Conservation (phyloP, 1,284 basidiomycete species). For the Papiliotrema terrestris region DNA sequence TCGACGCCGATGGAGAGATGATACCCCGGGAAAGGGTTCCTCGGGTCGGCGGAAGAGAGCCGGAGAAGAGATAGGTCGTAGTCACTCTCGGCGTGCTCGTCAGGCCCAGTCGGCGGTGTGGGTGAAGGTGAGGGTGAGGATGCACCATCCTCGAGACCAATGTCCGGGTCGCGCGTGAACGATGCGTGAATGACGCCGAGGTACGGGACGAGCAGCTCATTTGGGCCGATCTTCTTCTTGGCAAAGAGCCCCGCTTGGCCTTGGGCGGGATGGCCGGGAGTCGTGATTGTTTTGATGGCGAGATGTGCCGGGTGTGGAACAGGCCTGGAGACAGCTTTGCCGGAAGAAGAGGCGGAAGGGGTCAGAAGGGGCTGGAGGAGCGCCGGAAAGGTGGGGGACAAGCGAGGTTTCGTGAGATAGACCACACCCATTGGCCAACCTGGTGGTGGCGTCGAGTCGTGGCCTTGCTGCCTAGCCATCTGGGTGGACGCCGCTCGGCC, state of each 20-base stretch:
- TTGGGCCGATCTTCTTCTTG: constrained; percentile 61
- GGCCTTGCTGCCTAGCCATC: constrained; percentile 2
- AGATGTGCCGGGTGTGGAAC: constrained; percentile 28
- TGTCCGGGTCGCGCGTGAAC: constrained; percentile 57
- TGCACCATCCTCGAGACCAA: constrained; percentile 53
- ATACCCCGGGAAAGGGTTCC: constrained; percentile 25
- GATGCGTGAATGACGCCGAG: constrained; percentile 62
- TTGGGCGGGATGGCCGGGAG: constrained; percentile 62
- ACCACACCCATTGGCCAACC: constrained; percentile 40
- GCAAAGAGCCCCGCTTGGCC: constrained; percentile 83
- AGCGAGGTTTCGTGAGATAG: constrained; percentile 41
- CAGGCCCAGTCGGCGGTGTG: background rate
- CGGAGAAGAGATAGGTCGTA: constrained; percentile 82
- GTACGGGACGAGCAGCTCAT: constrained; percentile 73
- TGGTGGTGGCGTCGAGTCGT: constrained; percentile 37
- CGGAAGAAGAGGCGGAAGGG: background rate
- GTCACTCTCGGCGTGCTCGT: constrained; percentile 51
- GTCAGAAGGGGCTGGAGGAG: constrained; percentile 26
- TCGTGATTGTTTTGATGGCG: constrained; percentile 42
- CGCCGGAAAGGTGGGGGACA: constrained; percentile 39
- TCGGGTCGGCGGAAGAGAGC: constrained; percentile 22
- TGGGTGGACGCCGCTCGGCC: background rate
- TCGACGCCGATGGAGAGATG: constrained; percentile 57
- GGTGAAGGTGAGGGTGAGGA: too few relatives aligned
- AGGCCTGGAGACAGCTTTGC: constrained; percentile 19